Percentiles rank a stretch among this genome's conserved stretches.
Evolutionary conservation across 2,329 filamentous ascomycete species (phyloP).

Genomic region (Diaporthe caulivora): DNA sequence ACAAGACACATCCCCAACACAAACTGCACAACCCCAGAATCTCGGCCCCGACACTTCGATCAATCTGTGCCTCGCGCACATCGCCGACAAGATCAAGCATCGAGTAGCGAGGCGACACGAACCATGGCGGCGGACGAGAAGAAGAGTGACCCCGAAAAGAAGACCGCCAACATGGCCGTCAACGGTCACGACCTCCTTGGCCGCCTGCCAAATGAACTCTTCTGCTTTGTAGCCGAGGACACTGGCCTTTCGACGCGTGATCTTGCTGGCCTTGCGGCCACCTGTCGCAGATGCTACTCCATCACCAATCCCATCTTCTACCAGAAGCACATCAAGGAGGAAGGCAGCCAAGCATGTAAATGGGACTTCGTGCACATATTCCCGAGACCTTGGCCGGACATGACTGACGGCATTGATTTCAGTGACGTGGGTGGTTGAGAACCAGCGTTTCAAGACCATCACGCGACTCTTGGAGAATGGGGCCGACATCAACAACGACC

Average conservation of each 20-base stretch:
- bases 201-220: background rate
- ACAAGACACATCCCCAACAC: background rate
- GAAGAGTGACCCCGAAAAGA: too few relatives aligned
- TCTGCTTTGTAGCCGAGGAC: background rate
- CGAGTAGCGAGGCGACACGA: background rate
- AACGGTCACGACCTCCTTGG: background rate
- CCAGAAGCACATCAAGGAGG: background rate
- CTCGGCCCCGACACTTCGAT: background rate
- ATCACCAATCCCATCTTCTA: background rate
- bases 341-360: background rate
- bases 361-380: accelerated
- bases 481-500: background rate
- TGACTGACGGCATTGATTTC: accelerated
- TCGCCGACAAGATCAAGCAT: background rate
- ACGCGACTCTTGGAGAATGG: background rate
- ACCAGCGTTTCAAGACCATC: background rate
- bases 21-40: background rate
- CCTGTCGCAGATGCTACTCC: background rate
- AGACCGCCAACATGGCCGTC: background rate
- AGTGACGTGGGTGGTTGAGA: background rate
- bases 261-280: background rate
- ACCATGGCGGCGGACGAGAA: too few relatives aligned
- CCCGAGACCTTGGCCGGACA: accelerated
- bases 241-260: background rate
- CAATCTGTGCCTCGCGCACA: background rate